These are phyloP conservation scores for Tolypocladium nubicola DNA, from an alignment of 2,329 filamentous ascomycete genomes.

Conservation along the genomic window DNA sequence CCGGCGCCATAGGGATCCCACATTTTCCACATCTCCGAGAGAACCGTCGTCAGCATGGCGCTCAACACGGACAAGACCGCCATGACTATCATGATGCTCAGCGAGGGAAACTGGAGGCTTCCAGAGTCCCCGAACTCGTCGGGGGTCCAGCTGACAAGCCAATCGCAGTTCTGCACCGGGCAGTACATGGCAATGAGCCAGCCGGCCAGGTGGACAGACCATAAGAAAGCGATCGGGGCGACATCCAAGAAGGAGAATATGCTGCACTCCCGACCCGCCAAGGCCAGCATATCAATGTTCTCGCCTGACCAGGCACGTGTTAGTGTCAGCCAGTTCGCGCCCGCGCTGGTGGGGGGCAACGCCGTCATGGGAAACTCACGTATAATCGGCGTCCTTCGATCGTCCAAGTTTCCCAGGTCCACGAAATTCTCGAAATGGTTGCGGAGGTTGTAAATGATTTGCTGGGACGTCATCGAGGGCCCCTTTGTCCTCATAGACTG, in stretches of 20 bases:
- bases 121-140: background rate
- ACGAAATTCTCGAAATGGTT: conserved; percentile 16
- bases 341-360: background rate
- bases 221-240: conserved; percentile 8
- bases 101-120: background rate
- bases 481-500: conserved; percentile 1
- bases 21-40: conserved; percentile 13
- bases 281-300: conserved; percentile 13
- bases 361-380: conserved; percentile 7
- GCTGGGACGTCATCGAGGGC: conserved; percentile 10
- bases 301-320: conserved; percentile 8
- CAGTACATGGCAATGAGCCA: conserved; percentile 5
- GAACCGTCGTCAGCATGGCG: conserved; percentile 7
- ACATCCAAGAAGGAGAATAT: conserved; percentile 9
- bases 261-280: conserved; percentile 9
- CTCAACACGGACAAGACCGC: conserved; percentile 2
- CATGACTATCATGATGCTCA: conserved; percentile 1
- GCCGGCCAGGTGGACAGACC: conserved; percentile 4
- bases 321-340: background rate
- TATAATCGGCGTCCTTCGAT: conserved; percentile 8
- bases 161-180: conserved; percentile 10
- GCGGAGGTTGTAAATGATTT: conserved; percentile 14
- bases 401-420: conserved; percentile 9
- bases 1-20: conserved; percentile 14
- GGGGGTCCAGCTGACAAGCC: conserved; percentile 4